Evolutionary conservation across 1,284 basidiomycete genomes (phyloP).

Genomic region (Volvariella volvacea): DNA sequence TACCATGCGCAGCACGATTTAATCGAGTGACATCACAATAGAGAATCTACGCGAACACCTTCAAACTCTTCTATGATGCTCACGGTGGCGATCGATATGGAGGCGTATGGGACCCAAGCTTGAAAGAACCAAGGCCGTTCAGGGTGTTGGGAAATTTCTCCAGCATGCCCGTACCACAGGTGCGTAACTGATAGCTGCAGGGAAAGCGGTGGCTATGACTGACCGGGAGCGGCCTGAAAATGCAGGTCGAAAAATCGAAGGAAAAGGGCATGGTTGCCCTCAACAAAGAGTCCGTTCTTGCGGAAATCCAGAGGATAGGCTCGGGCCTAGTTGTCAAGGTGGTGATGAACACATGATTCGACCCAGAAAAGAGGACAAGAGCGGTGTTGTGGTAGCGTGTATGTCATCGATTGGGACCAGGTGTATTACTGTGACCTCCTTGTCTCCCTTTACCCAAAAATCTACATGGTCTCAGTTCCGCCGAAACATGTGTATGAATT

Average conservation of each 20-base stretch:
- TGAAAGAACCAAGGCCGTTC: conserved; percentile 56
- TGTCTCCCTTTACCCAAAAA: no score
- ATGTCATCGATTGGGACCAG: no score
- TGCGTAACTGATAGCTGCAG: conserved; percentile 8
- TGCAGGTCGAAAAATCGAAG: conserved; percentile 40
- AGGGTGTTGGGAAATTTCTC: conserved; percentile 83
- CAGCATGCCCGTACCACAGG: conserved; percentile 42
- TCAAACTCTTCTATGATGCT: conserved; percentile 82
- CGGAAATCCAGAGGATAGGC: conserved; percentile 79
- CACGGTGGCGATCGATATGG: conserved; percentile 80
- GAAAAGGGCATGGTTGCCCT: conserved; percentile 61
- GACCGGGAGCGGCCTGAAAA: neutral
- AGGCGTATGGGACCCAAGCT: conserved; percentile 80
- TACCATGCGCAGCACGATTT: neutral
- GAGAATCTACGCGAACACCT: conserved; percentile 72
- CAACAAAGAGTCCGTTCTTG: conserved; percentile 66
- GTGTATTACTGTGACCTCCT: no score
- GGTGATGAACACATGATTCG: conserved; percentile 19
- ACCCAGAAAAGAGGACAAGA: conserved; percentile 14
- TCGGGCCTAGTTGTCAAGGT: conserved; percentile 59
- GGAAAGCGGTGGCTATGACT: conserved; percentile 6
- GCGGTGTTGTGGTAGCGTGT: conserved; percentile 18
- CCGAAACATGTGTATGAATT: no score
- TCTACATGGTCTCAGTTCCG: no score
- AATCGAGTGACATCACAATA: conserved; percentile 20